Evolutionary conservation across 768 basidiomycete species (phyloP).

Genomic region (Mycena venus): DNA sequence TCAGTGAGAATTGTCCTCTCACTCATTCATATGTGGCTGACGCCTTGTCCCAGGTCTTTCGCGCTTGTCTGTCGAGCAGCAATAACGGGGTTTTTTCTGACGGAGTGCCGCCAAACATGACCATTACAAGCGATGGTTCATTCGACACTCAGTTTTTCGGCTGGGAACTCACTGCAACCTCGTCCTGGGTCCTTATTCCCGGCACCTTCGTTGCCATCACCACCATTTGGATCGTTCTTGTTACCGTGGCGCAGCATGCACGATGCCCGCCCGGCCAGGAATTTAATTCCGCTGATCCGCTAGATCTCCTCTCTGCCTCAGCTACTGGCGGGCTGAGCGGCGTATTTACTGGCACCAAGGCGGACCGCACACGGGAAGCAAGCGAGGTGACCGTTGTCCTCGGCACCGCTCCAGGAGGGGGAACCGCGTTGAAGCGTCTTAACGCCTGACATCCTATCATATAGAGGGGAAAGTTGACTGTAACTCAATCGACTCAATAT

Average conservation of each 20-base stretch:
- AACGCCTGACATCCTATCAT: no score
- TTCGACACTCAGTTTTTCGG: not conserved
- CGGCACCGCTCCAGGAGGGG: not conserved
- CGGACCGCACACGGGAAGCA: not conserved
- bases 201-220: not conserved
- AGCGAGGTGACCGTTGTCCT: not conserved
- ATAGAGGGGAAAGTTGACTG: no score
- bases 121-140: not conserved
- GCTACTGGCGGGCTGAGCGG: not conserved
- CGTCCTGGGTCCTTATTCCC: not conserved
- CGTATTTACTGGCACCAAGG: not conserved
- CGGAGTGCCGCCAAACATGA: not conserved
- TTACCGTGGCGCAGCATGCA: not conserved
- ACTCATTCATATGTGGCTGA: no score
- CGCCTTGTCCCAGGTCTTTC: not conserved
- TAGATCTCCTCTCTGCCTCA: not conserved
- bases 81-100: not conserved
- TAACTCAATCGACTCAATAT: no score
- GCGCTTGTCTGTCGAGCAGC: not conserved
- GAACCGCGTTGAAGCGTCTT: not conserved
- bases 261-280: no score
- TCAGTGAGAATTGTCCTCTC: not conserved
- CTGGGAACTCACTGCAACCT: not conserved
- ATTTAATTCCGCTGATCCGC: not conserved
- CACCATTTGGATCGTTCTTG: not conserved